These are phyloP conservation scores for Lecanicillium sp. DNA, from an alignment of 2,329 filamentous ascomycete species.

Conservation along the genomic window DNA sequence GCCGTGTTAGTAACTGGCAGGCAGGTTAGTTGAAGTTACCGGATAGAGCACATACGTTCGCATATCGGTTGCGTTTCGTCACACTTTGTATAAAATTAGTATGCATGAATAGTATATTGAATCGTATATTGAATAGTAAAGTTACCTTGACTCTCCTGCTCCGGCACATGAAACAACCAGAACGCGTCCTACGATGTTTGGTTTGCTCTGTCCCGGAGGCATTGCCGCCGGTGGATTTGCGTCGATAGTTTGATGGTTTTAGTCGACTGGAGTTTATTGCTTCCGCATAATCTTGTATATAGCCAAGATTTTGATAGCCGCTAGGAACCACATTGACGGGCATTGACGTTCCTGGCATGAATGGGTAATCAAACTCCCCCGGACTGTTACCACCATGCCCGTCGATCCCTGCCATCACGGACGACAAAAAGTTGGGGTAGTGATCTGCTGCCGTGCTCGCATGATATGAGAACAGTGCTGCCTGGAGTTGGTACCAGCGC, in stretches of 20 bases:
- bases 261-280: conserved; percentile 38
- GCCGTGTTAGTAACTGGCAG: conserved; percentile 16
- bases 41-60: conserved; percentile 56
- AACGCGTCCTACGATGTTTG: conserved; percentile 88
- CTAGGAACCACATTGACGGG: conserved; percentile 15
- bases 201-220: conserved; percentile 56
- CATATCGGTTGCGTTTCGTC: conserved; percentile 84
- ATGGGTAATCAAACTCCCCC: conserved; percentile 27
- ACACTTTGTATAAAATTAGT: conserved; percentile 48
- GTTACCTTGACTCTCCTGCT: conserved; percentile 74
- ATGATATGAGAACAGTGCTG: not conserved
- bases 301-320: conserved; percentile 36
- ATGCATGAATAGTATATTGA: too few relatives aligned
- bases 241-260: conserved; percentile 40
- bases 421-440: conserved; percentile 47
- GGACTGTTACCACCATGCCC: conserved; percentile 28
- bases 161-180: conserved; percentile 88
- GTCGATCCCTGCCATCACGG: conserved; percentile 40
- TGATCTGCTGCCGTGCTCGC: conserved; percentile 48
- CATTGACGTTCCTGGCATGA: conserved; percentile 18
- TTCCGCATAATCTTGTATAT: conserved; percentile 42
- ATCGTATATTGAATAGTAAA: too few relatives aligned
- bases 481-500: too few relatives aligned
- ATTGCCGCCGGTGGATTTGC: conserved; percentile 33
- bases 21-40: too few relatives aligned